Evolutionary conservation across 192 early-diverging fungal genomes (phyloP).

Genomic region (Diversispora eburnea): DNA sequence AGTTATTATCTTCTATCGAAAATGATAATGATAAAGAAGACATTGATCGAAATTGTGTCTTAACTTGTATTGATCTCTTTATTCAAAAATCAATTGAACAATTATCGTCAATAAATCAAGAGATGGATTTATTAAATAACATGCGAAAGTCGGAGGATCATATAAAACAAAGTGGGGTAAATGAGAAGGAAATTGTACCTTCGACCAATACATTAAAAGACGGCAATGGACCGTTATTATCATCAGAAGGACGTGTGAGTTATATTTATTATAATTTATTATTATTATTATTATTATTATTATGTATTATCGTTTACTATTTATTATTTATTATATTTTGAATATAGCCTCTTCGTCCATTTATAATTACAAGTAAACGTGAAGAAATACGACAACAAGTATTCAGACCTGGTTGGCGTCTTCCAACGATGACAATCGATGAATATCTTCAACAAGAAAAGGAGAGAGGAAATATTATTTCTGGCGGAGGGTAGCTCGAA

Average conservation of each 20-base stretch:
- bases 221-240: slow-evolving; percentile 51
- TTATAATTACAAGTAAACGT: slow-evolving; percentile 79
- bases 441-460: slow-evolving; percentile 87
- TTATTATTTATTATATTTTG: slow-evolving; percentile 31
- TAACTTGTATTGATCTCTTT: slow-evolving; percentile 70
- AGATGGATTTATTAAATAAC: slow-evolving; percentile 73
- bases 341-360: slow-evolving; percentile 69
- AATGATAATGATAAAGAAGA: slow-evolving; percentile 59
- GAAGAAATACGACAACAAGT: slow-evolving; percentile 73
- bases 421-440: slow-evolving; percentile 97
- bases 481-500: slow-evolving; percentile 69
- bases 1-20: slow-evolving; percentile 32
- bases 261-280: background rate
- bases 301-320: slow-evolving; percentile 15
- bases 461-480: slow-evolving; percentile 84
- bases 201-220: slow-evolving; percentile 26
- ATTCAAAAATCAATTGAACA: slow-evolving; percentile 71
- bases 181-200: slow-evolving; percentile 32
- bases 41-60: slow-evolving; percentile 65
- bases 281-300: background rate
- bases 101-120: slow-evolving; percentile 67
- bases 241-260: slow-evolving; percentile 42
- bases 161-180: slow-evolving; percentile 26
- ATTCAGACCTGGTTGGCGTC: slow-evolving; percentile 75
- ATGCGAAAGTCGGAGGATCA: slow-evolving; percentile 54